phyloP scores from a whole-genome alignment of 306 rosid species.

The Medicago truncatula region MtrunA17r5.0-ANR NC_053045.1:38127001-38127500 shows the following conservation, averaged over 20 bases:
- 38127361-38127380: too few species aligned
- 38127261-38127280: neutral
- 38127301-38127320: neutral
- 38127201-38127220: neutral
- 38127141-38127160: neutral
- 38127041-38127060: slow-evolving; percentile 1
- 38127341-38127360: too few species aligned
- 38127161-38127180: neutral
- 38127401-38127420: too few species aligned
- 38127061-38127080: neutral
- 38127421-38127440: too few species aligned
- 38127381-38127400: too few species aligned
- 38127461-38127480: too few species aligned
- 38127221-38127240: neutral
- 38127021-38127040: slow-evolving; percentile 7
- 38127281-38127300: neutral
- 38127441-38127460: too few species aligned
- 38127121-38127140: neutral
- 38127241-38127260: neutral
- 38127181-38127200: neutral
- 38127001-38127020: slow-evolving; percentile 4
- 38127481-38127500: too few species aligned
- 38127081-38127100: neutral
- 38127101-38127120: neutral
- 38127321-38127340: too few species aligned